phyloP scores from a whole-genome alignment of 495 filamentous ascomycete species.

The Schizothecium vesticola region DNA sequence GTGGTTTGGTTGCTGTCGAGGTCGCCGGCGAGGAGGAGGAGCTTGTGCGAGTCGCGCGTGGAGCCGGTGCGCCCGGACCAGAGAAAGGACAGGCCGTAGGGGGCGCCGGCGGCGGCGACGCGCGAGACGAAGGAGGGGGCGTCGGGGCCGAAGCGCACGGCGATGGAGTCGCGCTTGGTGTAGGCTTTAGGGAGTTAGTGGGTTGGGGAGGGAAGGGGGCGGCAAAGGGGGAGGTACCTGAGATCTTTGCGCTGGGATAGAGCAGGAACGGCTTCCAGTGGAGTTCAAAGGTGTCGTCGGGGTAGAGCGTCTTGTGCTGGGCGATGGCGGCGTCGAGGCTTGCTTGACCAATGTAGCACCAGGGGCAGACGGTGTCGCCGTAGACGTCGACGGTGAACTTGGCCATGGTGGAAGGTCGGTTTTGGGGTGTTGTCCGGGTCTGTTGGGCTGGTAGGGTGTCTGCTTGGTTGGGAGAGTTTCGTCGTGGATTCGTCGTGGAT shows the following conservation, averaged over 20 bases:
- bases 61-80: constrained; percentile 69
- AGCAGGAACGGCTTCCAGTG: constrained; percentile 76
- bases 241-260: constrained; percentile 52
- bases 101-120: constrained; percentile 10
- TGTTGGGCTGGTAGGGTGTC: background rate
- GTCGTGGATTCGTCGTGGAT: background rate
- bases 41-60: constrained; percentile 68
- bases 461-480: background rate
- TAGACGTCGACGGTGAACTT: constrained; percentile 64
- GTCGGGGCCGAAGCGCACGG: constrained; percentile 11
- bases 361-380: constrained; percentile 75
- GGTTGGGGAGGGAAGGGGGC: background rate
- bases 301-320: constrained; percentile 50
- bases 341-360: constrained; percentile 78
- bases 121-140: constrained; percentile 15
- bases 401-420: constrained; percentile 3
- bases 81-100: constrained; percentile 58
- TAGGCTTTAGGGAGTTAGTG: constrained; percentile 7
- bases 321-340: constrained; percentile 64
- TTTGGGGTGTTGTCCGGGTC: too few relatives aligned
- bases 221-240: constrained; percentile 14
- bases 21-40: constrained; percentile 64
- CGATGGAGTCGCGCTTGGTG: constrained; percentile 12
- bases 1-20: constrained; percentile 31
- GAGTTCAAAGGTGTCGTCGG: constrained; percentile 57